A percentile compares a stretch with the other conserved stretches of the same genome.
These are phyloP conservation scores for Xylaria acuta DNA, from an alignment of 495 filamentous ascomycete species.

Conservation along the genomic window DNA sequence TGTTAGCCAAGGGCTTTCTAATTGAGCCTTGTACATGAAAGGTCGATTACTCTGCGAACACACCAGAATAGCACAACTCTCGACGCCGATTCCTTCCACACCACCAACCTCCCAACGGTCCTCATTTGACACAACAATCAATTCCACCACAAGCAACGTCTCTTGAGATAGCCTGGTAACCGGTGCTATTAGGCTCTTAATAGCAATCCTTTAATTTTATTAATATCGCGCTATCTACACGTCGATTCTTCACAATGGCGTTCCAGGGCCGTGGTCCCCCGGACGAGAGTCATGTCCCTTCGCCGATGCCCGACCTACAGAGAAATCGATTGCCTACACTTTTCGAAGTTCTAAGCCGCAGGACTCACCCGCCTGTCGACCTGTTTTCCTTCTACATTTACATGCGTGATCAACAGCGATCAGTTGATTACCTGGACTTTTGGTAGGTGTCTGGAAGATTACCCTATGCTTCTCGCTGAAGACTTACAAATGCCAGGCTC, in stretches of 20 bases:
- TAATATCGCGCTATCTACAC: background rate
- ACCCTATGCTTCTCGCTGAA: slow-evolving; percentile 17
- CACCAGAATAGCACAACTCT: background rate
- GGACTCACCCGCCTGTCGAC: slow-evolving; percentile 91
- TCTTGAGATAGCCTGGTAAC: background rate
- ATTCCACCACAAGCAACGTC: background rate
- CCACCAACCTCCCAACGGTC: slow-evolving; percentile 22
- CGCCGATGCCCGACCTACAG: slow-evolving; percentile 54
- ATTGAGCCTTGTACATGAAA: background rate
- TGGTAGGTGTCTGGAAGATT: slow-evolving; percentile 65
- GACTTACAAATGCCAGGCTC: slow-evolving; percentile 68
- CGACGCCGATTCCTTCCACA: background rate
- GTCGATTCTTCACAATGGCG: slow-evolving; percentile 42
- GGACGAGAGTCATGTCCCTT: slow-evolving; percentile 39
- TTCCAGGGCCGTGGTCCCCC: slow-evolving; percentile 33
- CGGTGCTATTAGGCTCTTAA: background rate
- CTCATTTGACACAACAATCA: slow-evolving; percentile 18
- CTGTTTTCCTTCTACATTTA: slow-evolving; percentile 99
- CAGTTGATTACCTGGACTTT: slow-evolving; percentile 97
- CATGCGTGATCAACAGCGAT: slow-evolving; percentile 97
- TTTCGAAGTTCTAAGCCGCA: slow-evolving; percentile 91
- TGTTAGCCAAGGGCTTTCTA: background rate
- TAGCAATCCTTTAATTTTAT: background rate
- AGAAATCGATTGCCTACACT: slow-evolving; percentile 91
- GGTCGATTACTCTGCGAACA: background rate